Conservation (phyloP, 2,329 filamentous ascomycete species). For the Paramyrothecium sp. region DNA sequence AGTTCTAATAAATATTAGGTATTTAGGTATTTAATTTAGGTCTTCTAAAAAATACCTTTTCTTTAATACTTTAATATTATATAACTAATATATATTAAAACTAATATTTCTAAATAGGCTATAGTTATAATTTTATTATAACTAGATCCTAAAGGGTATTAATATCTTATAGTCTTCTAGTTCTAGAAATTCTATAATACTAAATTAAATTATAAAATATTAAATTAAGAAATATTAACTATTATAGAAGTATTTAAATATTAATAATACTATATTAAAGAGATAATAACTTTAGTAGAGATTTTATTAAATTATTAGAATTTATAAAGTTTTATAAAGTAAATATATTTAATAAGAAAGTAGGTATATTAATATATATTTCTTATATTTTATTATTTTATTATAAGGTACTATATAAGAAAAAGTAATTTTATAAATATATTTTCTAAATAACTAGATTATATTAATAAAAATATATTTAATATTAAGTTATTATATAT, state of each 20-base stretch:
- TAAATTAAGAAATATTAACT: neutral
- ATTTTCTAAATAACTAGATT: neutral
- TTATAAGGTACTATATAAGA: neutral
- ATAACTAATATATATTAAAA: neutral
- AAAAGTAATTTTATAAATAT: neutral
- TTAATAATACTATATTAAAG: neutral
- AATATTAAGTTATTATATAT: neutral
- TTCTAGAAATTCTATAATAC: neutral
- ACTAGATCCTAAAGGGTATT: neutral
- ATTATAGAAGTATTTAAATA: neutral
- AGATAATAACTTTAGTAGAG: neutral
- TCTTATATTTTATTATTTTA: neutral
- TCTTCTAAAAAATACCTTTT: slow-evolving; percentile 1
- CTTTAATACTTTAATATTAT: neutral
- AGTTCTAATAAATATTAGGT: neutral
- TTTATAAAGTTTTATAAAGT: slow-evolving; percentile 2
- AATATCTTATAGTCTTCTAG: slow-evolving; percentile 1
- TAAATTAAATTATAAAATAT: slow-evolving; percentile 1
- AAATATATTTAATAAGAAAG: neutral
- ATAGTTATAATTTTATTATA: neutral
- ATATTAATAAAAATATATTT: neutral
- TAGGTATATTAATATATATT: neutral
- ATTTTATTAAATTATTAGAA: slow-evolving; percentile 1
- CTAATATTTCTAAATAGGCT: neutral
- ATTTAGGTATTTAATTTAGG: neutral